A percentile compares a stretch with the other conserved stretches of the same genome.
Evolutionary conservation across 2,329 filamentous ascomycete species (phyloP).

Genomic region (Chaetomium sp.): DNA sequence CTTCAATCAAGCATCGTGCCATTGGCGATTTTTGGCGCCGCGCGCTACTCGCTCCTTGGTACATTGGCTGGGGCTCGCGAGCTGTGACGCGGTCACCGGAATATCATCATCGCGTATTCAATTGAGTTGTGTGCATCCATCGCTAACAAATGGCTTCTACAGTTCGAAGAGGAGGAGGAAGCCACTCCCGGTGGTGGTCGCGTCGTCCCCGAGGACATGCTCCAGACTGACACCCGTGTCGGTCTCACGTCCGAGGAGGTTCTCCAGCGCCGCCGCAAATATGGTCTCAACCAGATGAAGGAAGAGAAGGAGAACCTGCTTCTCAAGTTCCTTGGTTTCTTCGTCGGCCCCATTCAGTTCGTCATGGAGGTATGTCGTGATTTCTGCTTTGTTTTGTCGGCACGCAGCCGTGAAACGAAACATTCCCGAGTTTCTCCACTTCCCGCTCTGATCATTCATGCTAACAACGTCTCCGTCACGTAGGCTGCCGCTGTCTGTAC

Average conservation of each 20-base stretch:
- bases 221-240: conserved; percentile 66
- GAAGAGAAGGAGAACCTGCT: conserved; percentile 82
- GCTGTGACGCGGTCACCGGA: too few relatives aligned
- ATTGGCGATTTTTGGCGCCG: not conserved
- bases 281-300: conserved; percentile 80
- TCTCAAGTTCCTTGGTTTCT: conserved; percentile 77
- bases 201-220: conserved; percentile 57
- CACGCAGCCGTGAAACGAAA: conserved; percentile 21
- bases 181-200: conserved; percentile 46
- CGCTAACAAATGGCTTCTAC: conserved; percentile 22
- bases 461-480: conserved; percentile 18
- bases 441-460: conserved; percentile 13
- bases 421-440: conserved; percentile 13
- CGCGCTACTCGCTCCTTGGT: too few relatives aligned
- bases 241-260: conserved; percentile 69
- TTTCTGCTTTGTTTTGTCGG: conserved; percentile 9
- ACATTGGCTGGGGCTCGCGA: too few relatives aligned
- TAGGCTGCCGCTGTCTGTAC: conserved; percentile 32
- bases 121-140: not conserved
- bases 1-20: not conserved
- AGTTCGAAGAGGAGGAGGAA: conserved; percentile 49
- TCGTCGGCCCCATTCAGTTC: conserved; percentile 85
- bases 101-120: not conserved
- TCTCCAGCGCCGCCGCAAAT: conserved; percentile 56
- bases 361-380: conserved; percentile 71